These are phyloP conservation scores for Fusarium illudens DNA, from an alignment of 2,329 filamentous ascomycete species.

Conservation along the genomic window DNA sequence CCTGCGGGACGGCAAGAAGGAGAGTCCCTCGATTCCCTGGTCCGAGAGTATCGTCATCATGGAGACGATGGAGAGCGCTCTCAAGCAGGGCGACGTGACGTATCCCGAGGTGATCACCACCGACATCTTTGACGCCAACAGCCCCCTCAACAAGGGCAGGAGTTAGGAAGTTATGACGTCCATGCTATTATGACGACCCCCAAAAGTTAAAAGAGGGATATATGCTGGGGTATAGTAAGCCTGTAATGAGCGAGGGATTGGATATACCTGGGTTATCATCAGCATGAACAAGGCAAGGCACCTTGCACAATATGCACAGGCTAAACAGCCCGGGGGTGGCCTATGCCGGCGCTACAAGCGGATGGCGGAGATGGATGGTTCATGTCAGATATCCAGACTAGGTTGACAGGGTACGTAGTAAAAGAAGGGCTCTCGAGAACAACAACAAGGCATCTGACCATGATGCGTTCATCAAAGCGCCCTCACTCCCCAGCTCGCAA, in stretches of 20 bases:
- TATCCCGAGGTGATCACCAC: conserved; percentile 66
- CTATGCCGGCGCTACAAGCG: conserved; percentile 30
- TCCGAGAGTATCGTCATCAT: conserved; percentile 86
- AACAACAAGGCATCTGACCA: conserved; percentile 27
- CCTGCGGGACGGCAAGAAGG: conserved; percentile 77
- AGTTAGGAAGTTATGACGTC: conserved; percentile 34
- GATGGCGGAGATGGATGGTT: conserved; percentile 35
- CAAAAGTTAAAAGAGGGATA: background rate
- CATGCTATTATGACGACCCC: background rate
- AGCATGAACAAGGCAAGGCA: conserved; percentile 10
- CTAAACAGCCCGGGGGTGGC: conserved; percentile 20
- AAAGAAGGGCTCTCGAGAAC: conserved; percentile 1
- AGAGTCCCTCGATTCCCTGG: conserved; percentile 75
- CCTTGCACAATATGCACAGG: conserved; percentile 11
- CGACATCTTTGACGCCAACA: conserved; percentile 66
- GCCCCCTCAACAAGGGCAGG: conserved; percentile 68
- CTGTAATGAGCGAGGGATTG: background rate
- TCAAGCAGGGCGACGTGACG: conserved; percentile 61
- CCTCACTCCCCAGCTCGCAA: background rate
- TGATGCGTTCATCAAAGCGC: conserved; percentile 17
- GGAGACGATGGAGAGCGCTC: conserved; percentile 70
- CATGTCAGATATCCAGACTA: conserved; percentile 29
- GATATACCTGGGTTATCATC: conserved; percentile 2
- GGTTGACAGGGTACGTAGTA: conserved; percentile 5
- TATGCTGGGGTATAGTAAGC: background rate